Evolutionary conservation across 176 grass and related monocot species (phyloP), one percentile per base, ranked within the genome.

Genomic region (Luzula sylvatica): DNA sequence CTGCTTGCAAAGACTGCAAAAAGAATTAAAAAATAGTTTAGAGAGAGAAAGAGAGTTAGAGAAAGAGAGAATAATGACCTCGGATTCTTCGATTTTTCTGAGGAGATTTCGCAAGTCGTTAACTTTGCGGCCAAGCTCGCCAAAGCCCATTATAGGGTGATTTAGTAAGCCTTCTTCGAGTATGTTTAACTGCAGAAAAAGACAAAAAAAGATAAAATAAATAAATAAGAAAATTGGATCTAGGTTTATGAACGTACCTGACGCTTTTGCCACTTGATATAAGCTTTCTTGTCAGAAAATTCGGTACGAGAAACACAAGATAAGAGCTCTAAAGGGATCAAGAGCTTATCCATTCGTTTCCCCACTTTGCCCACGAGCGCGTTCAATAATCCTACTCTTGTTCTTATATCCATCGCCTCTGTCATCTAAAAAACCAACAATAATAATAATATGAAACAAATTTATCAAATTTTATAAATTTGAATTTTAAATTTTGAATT

Each of bases 181-280:
- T 69, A 96, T 96, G 70, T 96, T 96, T 45, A 96, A 71, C 92
- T 96, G 51, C 61, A 15, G 7, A 82, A 75, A 51, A 51, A 73
- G 42, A 68, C 22, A 60, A 66, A 47, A 41, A 29, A 50, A 45
- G n/a, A 69, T 67, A 56, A 15, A 49, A 45, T 1, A 1, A 35
- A 35, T 9, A 35, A 1, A 35, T 35, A 35, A 4, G 7, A 35
- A 35, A 35, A 32, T 8, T 8, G 8, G 8, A 32, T 4, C 0
- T 35, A 35, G n/a, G n/a, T 1, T 35, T 7, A 35, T 9, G 9
- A 7, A 35, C 1, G 30, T 64, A 96, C 92, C 81, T 98, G 92
- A 68, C 92, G 86, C 78, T 98, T 98, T 72, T 98, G 92, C 92
- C 92, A 98, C 83, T 78, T 65, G 64, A 98, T 72, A 81, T 86